Evolutionary conservation across 1,284 basidiomycete species (phyloP).

Genomic region (Puccinia novopanici): DNA sequence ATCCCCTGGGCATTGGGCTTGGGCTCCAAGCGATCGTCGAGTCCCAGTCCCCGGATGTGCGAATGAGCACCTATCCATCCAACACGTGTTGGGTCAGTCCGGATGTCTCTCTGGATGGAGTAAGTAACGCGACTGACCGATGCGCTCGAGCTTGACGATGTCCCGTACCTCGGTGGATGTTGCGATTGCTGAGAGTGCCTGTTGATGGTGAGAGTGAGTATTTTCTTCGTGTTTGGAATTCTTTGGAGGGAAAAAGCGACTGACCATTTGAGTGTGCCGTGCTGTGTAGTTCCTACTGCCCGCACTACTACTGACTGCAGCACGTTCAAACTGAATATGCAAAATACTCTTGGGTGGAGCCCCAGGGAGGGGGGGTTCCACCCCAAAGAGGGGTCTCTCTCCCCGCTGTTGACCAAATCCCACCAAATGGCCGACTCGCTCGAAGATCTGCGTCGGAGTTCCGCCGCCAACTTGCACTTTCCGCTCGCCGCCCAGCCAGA

Average conservation of each 20-base stretch:
- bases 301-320: too few species aligned
- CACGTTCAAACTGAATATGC: too few species aligned
- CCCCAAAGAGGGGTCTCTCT: too few species aligned
- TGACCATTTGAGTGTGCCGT: background rate
- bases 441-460: background rate
- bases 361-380: too few species aligned
- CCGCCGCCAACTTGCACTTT: slow-evolving; percentile 18
- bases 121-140: too few species aligned
- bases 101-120: too few species aligned
- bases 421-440: background rate
- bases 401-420: too few species aligned
- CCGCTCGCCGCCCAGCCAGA: slow-evolving; percentile 43
- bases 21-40: slow-evolving; percentile 87
- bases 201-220: background rate
- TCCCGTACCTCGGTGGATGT: slow-evolving; percentile 67
- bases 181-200: slow-evolving; percentile 56
- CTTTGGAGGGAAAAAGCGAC: too few species aligned
- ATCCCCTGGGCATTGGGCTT: slow-evolving; percentile 84
- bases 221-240: too few species aligned
- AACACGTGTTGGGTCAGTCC: background rate
- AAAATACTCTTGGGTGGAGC: too few species aligned
- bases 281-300: too few species aligned
- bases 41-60: slow-evolving; percentile 90
- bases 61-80: slow-evolving; percentile 74
- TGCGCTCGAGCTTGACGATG: slow-evolving; percentile 93